Evolutionary conservation across 345 rosid species (phyloP), one percentile per base, ranked within the genome.

Genomic region (Angophora floribunda): DNA sequence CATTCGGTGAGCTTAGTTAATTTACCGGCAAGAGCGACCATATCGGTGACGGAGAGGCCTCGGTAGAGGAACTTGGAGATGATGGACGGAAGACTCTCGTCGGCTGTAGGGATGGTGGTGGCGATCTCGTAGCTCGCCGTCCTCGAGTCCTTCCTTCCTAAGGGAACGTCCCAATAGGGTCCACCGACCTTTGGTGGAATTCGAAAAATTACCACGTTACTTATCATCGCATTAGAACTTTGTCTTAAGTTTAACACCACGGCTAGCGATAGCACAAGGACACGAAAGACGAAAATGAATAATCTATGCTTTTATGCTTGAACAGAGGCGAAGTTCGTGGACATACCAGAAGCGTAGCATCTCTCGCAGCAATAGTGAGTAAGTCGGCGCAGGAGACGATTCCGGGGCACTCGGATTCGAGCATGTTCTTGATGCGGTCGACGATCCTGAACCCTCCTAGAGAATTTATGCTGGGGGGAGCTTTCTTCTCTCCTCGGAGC

Each of bases 71-170:
- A 97, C 89, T 97, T 97, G 87, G 97, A 52, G 78, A 96, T 92
- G 88, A 96, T 94, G 65, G 94, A 87, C 70, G 94, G 85, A 12
- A 97, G 92, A 87, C 92, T 93, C 89, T 97, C 98, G 22, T 96
- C 91, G 28, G 98, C 94, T 30, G 91, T 86, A 16, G 99, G 99
- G 84, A 97, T 96, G 9, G 94, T 8, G 11, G 6, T 36, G 13
- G 94, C 95, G 0, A 95, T 93, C 85, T 89, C 97, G 9, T 89
- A 90, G 89, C 94, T 91, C 61, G 99, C 98, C 13, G 96, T 95
- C 87, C 89, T 97, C 45, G 99, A 96, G 91, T 97, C 99, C 90
- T 95, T 97, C 90, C 99, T 96, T 92, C 99, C 99, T n/a, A 96
- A 90, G 9, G 98, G 99, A 88, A 97, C 98, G 85, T 96, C 95